Percentiles rank a stretch among this genome's conserved stretches.
Evolutionary conservation across 306 rosid species (phyloP).

Genomic region (Lathyrus aphaca): DNA sequence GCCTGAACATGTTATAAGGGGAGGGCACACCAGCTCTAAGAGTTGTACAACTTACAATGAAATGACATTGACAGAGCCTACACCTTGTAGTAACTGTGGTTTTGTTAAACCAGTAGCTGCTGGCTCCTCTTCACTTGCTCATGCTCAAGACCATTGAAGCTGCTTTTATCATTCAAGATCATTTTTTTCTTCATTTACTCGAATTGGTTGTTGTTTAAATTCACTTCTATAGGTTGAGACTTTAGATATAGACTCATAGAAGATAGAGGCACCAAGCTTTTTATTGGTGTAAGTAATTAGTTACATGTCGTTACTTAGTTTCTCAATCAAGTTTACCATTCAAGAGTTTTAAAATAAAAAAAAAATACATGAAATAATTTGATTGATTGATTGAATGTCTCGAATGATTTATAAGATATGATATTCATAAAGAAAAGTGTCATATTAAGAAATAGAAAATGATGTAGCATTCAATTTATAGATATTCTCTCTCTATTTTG

Average conservation of each 20-base stretch:
- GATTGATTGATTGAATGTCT: too few relatives aligned
- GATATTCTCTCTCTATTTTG: too few relatives aligned
- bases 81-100: conserved; percentile 43
- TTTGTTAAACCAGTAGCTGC: conserved; percentile 37
- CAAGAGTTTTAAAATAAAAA: not conserved
- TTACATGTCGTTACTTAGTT: not conserved
- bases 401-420: too few relatives aligned
- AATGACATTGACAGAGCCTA: conserved; percentile 32
- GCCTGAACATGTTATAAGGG: conserved; percentile 54
- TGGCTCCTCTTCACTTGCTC: not conserved
- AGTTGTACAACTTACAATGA: conserved; percentile 59
- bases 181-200: not conserved
- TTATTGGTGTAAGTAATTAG: not conserved
- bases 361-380: too few relatives aligned
- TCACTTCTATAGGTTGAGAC: conserved; percentile 6
- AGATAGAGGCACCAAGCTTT: not conserved
- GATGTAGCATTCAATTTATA: too few relatives aligned
- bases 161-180: not conserved
- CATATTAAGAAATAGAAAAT: too few relatives aligned
- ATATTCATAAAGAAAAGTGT: too few relatives aligned
- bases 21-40: conserved; percentile 47
- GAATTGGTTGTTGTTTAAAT: not conserved
- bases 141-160: conserved; percentile 5
- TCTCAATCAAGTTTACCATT: not conserved
- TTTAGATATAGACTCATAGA: not conserved